Conservation (phyloP, 345 rosid species). For the Linum lewisii region DNA sequence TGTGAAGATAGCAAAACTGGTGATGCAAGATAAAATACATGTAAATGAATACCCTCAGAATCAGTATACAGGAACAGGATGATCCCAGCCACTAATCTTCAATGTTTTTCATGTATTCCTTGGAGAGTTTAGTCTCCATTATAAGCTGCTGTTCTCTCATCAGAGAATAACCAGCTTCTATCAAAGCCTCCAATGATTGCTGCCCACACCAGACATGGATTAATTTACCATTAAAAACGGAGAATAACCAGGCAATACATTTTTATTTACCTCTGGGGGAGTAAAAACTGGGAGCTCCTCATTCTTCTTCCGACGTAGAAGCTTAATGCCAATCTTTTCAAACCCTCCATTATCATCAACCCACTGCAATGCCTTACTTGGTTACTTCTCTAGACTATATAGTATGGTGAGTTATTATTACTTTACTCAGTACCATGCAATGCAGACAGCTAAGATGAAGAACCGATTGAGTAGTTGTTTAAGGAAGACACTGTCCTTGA, state of each 20-base stretch:
- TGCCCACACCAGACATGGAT: constrained; percentile 14
- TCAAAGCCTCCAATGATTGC: constrained; percentile 91
- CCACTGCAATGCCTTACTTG: constrained; percentile 44
- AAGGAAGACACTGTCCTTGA: no score
- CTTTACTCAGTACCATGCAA: no score
- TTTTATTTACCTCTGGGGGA: constrained; percentile 68
- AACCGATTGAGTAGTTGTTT: no score
- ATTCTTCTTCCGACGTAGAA: constrained; percentile 45
- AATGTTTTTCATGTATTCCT: constrained; percentile 83
- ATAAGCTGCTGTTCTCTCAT: constrained; percentile 64
- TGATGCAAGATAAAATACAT: no score
- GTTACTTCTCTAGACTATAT: not conserved
- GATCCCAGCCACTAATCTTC: constrained; percentile 25
- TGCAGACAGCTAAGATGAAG: no score
- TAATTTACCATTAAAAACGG: no score
- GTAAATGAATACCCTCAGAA: not conserved
- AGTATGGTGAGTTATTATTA: no score
- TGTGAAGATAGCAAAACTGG: no score
- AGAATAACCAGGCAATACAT: no score
- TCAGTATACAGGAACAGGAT: not conserved
- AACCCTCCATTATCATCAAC: constrained; percentile 76
- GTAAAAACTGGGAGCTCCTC: constrained; percentile 55
- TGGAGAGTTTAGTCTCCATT: constrained; percentile 71
- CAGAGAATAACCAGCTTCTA: constrained; percentile 84
- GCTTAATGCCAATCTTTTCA: constrained; percentile 53